Evolutionary conservation across 306 rosid genomes (phyloP).

Genomic region (Styphnolobium japonicum): DNA sequence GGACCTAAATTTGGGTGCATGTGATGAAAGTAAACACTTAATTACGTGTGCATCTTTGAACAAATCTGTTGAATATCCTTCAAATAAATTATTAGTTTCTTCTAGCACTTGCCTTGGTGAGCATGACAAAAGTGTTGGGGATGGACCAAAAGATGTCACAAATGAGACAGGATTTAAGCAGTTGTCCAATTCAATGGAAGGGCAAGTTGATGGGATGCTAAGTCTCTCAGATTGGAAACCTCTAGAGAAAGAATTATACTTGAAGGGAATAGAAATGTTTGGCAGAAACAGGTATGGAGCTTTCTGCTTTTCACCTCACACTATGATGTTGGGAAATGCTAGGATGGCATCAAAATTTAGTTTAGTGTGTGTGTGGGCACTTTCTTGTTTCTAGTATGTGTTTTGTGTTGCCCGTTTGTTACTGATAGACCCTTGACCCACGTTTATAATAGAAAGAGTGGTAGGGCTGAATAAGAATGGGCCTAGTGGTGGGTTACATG

Average conservation of each 20-base stretch:
- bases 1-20: conserved; percentile 31
- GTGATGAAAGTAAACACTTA: conserved; percentile 36
- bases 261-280: conserved; percentile 92
- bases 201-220: conserved; percentile 35
- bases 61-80: conserved; percentile 34
- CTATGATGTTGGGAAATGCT: conserved; percentile 12
- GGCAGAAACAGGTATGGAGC: conserved; percentile 78
- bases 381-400: conserved; percentile 14
- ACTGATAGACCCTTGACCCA: too few relatives aligned
- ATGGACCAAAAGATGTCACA: conserved; percentile 36
- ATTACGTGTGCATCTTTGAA: conserved; percentile 21
- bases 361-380: not conserved
- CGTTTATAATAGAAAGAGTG: too few relatives aligned
- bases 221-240: conserved; percentile 70
- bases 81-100: conserved; percentile 36
- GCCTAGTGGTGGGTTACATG: too few relatives aligned
- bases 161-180: conserved; percentile 40
- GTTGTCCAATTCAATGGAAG: conserved; percentile 35
- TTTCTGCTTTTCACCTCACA: conserved; percentile 16
- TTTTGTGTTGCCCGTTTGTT: conserved; percentile 12
- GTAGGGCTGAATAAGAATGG: too few relatives aligned
- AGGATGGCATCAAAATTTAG: conserved; percentile 5
- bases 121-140: conserved; percentile 30
- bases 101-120: conserved; percentile 45
- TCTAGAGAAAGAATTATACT: conserved; percentile 80